Percentiles rank a stretch among this genome's conserved stretches.
Conservation (phyloP, 805 yeast species). For the Saccharomyces kudriavzevii region DNA sequence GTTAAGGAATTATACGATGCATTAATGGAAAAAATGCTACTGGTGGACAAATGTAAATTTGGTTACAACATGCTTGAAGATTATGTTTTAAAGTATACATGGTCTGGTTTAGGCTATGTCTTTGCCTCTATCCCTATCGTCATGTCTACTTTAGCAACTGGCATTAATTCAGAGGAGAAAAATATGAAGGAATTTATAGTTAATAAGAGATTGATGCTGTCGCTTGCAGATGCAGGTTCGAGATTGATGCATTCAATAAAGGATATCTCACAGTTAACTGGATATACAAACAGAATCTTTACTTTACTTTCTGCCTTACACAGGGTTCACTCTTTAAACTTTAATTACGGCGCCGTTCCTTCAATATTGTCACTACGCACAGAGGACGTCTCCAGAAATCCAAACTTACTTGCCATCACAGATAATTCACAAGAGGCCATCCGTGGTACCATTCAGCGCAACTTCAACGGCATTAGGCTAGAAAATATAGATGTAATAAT, state of each 20-base stretch:
- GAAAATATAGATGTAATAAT: slow-evolving; percentile 77
- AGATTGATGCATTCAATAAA: slow-evolving; percentile 90
- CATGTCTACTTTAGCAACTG: slow-evolving; percentile 39
- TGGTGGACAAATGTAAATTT: slow-evolving; percentile 51
- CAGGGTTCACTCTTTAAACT: slow-evolving; percentile 59
- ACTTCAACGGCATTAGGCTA: slow-evolving; percentile 70
- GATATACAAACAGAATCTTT: slow-evolving; percentile 82
- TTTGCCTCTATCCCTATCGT: slow-evolving; percentile 87
- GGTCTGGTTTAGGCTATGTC: slow-evolving; percentile 93
- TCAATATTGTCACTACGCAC: neutral
- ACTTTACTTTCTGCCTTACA: slow-evolving; percentile 68
- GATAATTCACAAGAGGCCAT: slow-evolving; percentile 38
- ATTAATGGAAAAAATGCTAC: slow-evolving; percentile 47
- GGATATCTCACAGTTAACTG: slow-evolving; percentile 84
- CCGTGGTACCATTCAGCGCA: slow-evolving; percentile 71
- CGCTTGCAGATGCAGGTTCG: slow-evolving; percentile 92
- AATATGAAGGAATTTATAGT: slow-evolving; percentile 84
- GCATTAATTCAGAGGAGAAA: slow-evolving; percentile 35
- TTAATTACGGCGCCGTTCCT: slow-evolving; percentile 33
- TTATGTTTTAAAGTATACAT: slow-evolving; percentile 77
- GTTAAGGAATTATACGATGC: slow-evolving; percentile 50
- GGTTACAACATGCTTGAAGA: slow-evolving; percentile 72
- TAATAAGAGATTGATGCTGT: slow-evolving; percentile 81
- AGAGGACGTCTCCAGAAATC: neutral
- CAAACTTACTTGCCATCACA: neutral